Evolutionary conservation across 306 rosid genomes (phyloP).

Genomic region (Argentina anserina): DNA sequence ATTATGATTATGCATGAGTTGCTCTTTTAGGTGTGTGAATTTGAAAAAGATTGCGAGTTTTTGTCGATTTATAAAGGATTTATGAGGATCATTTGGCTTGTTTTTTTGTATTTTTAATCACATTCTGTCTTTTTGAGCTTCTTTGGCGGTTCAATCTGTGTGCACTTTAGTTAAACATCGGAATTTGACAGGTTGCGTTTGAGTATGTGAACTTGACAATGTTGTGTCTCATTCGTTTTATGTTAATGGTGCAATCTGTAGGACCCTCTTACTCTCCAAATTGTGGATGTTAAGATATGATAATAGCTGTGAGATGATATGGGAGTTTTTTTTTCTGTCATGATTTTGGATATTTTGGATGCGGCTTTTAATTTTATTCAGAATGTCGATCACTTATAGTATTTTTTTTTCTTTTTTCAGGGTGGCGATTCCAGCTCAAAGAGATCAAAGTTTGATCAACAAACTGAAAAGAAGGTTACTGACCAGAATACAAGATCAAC

Average conservation of each 20-base stretch:
- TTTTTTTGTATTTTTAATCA: too few relatives aligned
- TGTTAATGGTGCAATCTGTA: not conserved
- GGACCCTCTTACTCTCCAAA: not conserved
- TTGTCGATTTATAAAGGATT: too few relatives aligned
- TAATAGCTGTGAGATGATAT: not conserved
- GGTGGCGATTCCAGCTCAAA: constrained; percentile 57
- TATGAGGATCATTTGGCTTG: not conserved
- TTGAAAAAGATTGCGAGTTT: too few relatives aligned
- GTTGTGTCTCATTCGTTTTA: not conserved
- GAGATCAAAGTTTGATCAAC: constrained; percentile 65
- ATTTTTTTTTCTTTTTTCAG: constrained; percentile 25
- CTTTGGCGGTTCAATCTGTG: not conserved
- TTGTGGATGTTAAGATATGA: not conserved
- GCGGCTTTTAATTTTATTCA: not conserved
- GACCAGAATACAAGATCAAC: constrained; percentile 31
- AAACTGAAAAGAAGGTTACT: constrained; percentile 35
- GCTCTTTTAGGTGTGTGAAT: too few relatives aligned
- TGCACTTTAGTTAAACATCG: not conserved
- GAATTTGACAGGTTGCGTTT: not conserved
- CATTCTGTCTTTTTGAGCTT: not conserved
- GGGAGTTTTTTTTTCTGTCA: not conserved
- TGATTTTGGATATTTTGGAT: not conserved
- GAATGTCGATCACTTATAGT: not conserved
- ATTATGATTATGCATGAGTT: too few relatives aligned
- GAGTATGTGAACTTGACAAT: too few relatives aligned